phyloP scores from a whole-genome alignment of 495 filamentous ascomycete genomes.

The Hypoxylon rickii region DNA sequence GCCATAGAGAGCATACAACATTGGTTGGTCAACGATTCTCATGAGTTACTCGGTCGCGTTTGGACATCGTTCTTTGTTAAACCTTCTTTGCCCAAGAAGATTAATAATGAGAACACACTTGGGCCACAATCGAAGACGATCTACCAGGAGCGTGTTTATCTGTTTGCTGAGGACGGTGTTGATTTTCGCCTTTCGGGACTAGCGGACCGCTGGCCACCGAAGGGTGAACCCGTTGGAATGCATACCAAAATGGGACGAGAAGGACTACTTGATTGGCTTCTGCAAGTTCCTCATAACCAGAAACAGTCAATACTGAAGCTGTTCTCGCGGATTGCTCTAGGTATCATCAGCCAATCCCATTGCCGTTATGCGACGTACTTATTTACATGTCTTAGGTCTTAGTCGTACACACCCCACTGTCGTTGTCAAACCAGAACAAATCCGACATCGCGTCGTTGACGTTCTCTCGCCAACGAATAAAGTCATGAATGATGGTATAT shows the following conservation, averaged over 20 bases:
- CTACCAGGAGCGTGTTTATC: slow-evolving; percentile 46
- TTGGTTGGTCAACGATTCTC: slow-evolving; percentile 45
- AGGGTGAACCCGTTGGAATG: slow-evolving; percentile 35
- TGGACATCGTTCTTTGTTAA: slow-evolving; percentile 55
- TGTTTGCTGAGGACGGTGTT: slow-evolving; percentile 51
- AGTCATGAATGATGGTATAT: slow-evolving; percentile 86
- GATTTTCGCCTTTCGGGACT: slow-evolving; percentile 32
- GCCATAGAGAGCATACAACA: slow-evolving; percentile 42
- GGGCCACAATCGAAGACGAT: slow-evolving; percentile 41
- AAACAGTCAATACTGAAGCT: slow-evolving; percentile 43
- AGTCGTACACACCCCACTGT: slow-evolving; percentile 48
- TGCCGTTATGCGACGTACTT: neutral
- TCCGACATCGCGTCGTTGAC: slow-evolving; percentile 39
- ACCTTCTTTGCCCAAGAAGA: slow-evolving; percentile 43
- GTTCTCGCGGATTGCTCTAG: slow-evolving; percentile 50
- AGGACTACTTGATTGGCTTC: slow-evolving; percentile 49
- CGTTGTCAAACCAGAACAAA: slow-evolving; percentile 43
- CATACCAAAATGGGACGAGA: slow-evolving; percentile 36
- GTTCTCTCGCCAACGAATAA: slow-evolving; percentile 41
- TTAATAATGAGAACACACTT: slow-evolving; percentile 40
- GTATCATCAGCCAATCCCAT: slow-evolving; percentile 15
- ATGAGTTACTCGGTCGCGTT: slow-evolving; percentile 46
- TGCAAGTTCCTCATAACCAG: slow-evolving; percentile 44
- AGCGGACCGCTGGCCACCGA: slow-evolving; percentile 27
- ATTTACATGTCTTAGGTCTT: slow-evolving; percentile 36